Evolutionary conservation across 2,329 filamentous ascomycete genomes (phyloP).

Genomic region (Aquanectria penicillioides): DNA sequence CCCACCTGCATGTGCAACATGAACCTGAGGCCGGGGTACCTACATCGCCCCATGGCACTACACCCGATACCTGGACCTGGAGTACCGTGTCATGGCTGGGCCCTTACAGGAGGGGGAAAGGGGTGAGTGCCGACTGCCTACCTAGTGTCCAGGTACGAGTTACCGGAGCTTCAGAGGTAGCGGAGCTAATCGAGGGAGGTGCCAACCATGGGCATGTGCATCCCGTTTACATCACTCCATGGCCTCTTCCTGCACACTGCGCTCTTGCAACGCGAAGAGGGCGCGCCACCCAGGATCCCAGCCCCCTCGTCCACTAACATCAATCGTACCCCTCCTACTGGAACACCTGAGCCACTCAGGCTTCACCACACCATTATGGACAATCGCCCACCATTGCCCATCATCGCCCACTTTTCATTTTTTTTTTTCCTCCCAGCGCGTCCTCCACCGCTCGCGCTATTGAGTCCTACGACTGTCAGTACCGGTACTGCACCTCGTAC

Average conservation of each 20-base stretch:
- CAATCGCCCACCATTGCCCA: neutral
- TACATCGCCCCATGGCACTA: neutral
- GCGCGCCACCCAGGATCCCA: slow-evolving; percentile 1
- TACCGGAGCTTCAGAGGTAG: neutral
- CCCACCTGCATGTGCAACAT: slow-evolving; percentile 3
- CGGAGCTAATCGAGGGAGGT: too few species aligned
- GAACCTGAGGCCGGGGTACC: neutral
- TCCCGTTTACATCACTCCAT: too few species aligned
- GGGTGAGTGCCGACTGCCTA: too few species aligned
- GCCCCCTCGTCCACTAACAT: neutral
- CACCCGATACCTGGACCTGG: too few species aligned
- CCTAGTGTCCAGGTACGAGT: neutral
- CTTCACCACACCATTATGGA: slow-evolving; percentile 11
- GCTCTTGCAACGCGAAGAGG: neutral
- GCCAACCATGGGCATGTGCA: too few species aligned
- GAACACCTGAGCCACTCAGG: slow-evolving; percentile 8
- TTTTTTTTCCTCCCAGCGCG: neutral
- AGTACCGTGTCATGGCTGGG: neutral
- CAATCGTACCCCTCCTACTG: slow-evolving; percentile 1
- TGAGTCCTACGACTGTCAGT: neutral
- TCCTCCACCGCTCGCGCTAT: slow-evolving; percentile 8
- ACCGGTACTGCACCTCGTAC: too few species aligned
- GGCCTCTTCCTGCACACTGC: too few species aligned
- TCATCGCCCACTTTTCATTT: slow-evolving; percentile 9
- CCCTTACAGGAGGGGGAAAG: slow-evolving; percentile 1